Evolutionary conservation across 805 yeast species (phyloP).

Genomic region (Jamesozyma hellenica): DNA sequence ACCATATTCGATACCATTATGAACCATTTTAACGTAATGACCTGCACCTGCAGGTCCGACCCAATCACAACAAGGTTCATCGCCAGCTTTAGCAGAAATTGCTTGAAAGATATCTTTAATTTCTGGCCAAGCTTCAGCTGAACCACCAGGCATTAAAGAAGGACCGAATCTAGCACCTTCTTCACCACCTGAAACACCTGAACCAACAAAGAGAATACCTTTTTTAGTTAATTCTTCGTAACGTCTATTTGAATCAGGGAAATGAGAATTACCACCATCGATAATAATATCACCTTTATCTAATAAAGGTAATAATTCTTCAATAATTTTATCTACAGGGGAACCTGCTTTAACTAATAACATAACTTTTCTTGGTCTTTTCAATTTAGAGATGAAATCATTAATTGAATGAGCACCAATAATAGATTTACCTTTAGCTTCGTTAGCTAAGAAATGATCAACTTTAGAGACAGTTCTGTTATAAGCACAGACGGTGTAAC

Average conservation of each 20-base stretch:
- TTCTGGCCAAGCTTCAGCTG: conserved; percentile 96
- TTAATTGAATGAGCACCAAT: conserved; percentile 89
- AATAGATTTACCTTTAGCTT: conserved; percentile 95
- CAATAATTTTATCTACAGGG: conserved; percentile 87
- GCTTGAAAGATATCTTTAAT: conserved; percentile 94
- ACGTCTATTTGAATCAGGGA: conserved; percentile 98
- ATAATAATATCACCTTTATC: conserved; percentile 97
- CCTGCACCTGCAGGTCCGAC: conserved; percentile 99
- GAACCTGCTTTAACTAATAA: conserved; percentile 92
- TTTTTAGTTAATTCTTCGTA: conserved; percentile 75
- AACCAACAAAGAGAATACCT: conserved; percentile 90
- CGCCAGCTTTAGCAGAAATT: conserved; percentile 91
- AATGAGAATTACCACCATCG: conserved; percentile 99
- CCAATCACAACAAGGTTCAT: conserved; percentile 99
- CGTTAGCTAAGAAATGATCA: conserved; percentile 84
- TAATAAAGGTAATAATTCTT: conserved; percentile 78
- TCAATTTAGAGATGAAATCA: conserved; percentile 78
- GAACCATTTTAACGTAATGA: conserved; percentile 98
- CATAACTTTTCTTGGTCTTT: conserved; percentile 94
- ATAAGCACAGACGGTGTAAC: conserved; percentile 94
- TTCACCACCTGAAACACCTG: conserved; percentile 99
- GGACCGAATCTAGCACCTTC: conserved; percentile 99
- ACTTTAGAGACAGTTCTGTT: conserved; percentile 96
- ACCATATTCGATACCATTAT: conserved; percentile 99
- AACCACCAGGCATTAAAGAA: conserved; percentile 99